Evolutionary conservation across 176 grass and related monocot species (phyloP).

Genomic region (bread wheat (Triticum aestivum)): IWGSC_CS_RefSeq_v2.1 NC_057800.1:128641205-128641704

Average conservation of each 20-base stretch:
- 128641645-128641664: background rate
- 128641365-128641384: slow-evolving; percentile 98
- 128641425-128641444: slow-evolving; percentile 88
- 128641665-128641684: background rate
- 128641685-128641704: background rate
- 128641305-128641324: background rate
- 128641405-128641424: slow-evolving; percentile 85
- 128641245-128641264: slow-evolving; percentile 15
- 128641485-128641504: slow-evolving; percentile 92
- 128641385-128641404: slow-evolving; percentile 99
- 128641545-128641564: background rate
- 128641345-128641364: slow-evolving; percentile 91
- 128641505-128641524: slow-evolving; percentile 72
- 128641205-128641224: background rate
- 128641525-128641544: background rate
- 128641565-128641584: background rate
- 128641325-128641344: slow-evolving; percentile 12
- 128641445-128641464: slow-evolving; percentile 90
- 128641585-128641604: slow-evolving; percentile 9
- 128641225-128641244: background rate
- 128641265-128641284: slow-evolving; percentile 3
- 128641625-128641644: background rate
- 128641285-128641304: background rate
- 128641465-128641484: slow-evolving; percentile 87
- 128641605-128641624: background rate